Evolutionary conservation across 768 basidiomycete species (phyloP).

Genomic region (Naganishia friedmannii): DNA sequence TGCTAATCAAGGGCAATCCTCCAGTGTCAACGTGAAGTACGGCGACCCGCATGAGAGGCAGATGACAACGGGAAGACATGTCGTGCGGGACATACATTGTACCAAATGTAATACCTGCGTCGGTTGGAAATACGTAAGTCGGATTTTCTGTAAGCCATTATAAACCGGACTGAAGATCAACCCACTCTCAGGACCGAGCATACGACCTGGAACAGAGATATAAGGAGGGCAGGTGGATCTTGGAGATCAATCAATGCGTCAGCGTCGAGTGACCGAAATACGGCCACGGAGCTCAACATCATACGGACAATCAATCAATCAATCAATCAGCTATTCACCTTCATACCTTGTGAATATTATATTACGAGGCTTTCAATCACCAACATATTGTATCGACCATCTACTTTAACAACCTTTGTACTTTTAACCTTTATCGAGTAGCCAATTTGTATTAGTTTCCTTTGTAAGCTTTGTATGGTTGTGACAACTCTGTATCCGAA

Average conservation of each 20-base stretch:
- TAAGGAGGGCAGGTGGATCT: conserved; percentile 97
- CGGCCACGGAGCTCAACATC: not conserved
- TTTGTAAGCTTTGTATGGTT: too few relatives aligned
- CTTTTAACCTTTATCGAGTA: not conserved
- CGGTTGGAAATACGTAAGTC: conserved; percentile 96
- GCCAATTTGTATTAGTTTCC: not conserved
- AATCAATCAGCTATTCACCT: not conserved
- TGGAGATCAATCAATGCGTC: conserved; percentile 58
- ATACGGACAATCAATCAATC: not conserved
- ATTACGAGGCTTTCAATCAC: not conserved
- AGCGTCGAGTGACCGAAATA: conserved; percentile 9
- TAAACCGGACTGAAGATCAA: not conserved
- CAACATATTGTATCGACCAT: not conserved
- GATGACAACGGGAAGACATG: conserved; percentile 97
- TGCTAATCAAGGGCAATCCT: not conserved
- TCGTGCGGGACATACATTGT: conserved; percentile 92
- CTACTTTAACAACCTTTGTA: not conserved
- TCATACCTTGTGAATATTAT: not conserved
- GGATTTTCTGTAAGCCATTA: not conserved
- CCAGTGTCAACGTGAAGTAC: conserved; percentile 84
- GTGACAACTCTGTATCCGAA: not conserved
- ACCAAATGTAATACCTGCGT: conserved; percentile 78
- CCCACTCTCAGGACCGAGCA: conserved; percentile 71
- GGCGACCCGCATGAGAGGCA: conserved; percentile 85
- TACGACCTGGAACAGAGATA: conserved; percentile 89